These are phyloP conservation scores for Hansfordia pulvinata DNA, from an alignment of 2,329 filamentous ascomycete genomes.

Conservation along the genomic window DNA sequence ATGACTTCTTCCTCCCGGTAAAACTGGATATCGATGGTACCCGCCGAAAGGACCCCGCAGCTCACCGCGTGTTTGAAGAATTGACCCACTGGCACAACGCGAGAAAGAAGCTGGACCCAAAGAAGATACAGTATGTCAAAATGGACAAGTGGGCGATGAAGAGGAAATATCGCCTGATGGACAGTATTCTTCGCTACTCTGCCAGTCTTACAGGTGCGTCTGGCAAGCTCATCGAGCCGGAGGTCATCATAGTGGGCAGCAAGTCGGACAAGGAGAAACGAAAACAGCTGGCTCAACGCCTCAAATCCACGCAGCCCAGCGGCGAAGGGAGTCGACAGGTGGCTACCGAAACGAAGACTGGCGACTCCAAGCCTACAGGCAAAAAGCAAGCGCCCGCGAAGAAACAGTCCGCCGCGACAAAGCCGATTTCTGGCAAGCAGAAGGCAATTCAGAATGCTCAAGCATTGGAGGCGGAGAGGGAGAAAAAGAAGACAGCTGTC, in stretches of 20 bases:
- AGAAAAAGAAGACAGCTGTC: conserved; percentile 11
- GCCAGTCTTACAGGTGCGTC: conserved; percentile 53
- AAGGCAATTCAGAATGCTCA: conserved; percentile 19
- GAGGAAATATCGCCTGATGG: conserved; percentile 51
- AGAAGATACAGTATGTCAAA: conserved; percentile 11
- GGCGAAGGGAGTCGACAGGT: too few relatives aligned
- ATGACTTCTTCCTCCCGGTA: conserved; percentile 28
- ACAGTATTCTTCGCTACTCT: conserved; percentile 54
- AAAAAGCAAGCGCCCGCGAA: conserved; percentile 9
- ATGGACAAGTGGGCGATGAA: conserved; percentile 22
- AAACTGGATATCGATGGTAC: conserved; percentile 18
- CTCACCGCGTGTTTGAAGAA: conserved; percentile 28
- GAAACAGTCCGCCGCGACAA: conserved; percentile 11
- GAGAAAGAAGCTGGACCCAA: conserved; percentile 33
- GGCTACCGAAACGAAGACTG: conserved; percentile 8
- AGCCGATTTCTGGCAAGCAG: conserved; percentile 21
- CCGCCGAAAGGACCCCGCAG: conserved; percentile 9
- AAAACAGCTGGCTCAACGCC: conserved; percentile 5
- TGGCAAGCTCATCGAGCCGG: conserved; percentile 49
- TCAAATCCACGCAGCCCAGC: too few relatives aligned
- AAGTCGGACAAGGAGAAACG: conserved; percentile 5
- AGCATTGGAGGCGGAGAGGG: conserved; percentile 20
- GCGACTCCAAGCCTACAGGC: conserved; percentile 5
- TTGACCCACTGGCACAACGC: conserved; percentile 49
- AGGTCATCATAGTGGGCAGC: conserved; percentile 39